Percentiles rank a stretch among this genome's conserved stretches.
phyloP scores from a whole-genome alignment of 306 rosid genomes.

The Glycyrrhiza uralensis region DNA sequence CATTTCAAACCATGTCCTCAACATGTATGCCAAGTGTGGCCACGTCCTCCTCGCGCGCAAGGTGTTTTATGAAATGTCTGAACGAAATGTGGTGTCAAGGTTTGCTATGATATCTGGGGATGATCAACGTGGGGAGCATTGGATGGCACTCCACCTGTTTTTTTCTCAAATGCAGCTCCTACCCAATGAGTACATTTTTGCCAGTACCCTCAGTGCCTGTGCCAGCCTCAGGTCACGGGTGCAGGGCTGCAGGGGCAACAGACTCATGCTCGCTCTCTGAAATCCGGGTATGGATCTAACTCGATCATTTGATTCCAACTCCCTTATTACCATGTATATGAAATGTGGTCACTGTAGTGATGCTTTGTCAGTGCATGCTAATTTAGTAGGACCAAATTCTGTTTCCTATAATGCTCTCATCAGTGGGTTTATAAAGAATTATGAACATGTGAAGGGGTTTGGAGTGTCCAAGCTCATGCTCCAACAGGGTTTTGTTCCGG shows the following conservation, averaged over 20 bases:
- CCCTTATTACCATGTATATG: slow-evolving; percentile 46
- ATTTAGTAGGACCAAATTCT: slow-evolving; percentile 16
- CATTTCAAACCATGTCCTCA: slow-evolving; percentile 35
- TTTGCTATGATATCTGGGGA: slow-evolving; percentile 43
- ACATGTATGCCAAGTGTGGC: slow-evolving; percentile 40
- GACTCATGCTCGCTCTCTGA: slow-evolving; percentile 37
- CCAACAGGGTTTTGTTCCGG: slow-evolving; percentile 30
- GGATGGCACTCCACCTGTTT: slow-evolving; percentile 36
- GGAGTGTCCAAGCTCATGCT: slow-evolving; percentile 35
- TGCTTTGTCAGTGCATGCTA: slow-evolving; percentile 34
- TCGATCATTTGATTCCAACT: slow-evolving; percentile 45
- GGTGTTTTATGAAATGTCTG: slow-evolving; percentile 38
- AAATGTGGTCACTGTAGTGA: slow-evolving; percentile 37
- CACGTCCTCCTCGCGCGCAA: slow-evolving; percentile 3
- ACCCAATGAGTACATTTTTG: slow-evolving; percentile 34
- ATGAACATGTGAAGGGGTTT: slow-evolving; percentile 31
- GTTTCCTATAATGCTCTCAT: slow-evolving; percentile 45
- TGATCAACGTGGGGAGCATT: slow-evolving; percentile 35
- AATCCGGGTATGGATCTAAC: slow-evolving; percentile 32
- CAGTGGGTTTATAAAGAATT: slow-evolving; percentile 37
- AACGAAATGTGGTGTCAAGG: slow-evolving; percentile 41
- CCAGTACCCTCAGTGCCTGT: slow-evolving; percentile 38
- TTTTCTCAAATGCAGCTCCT: slow-evolving; percentile 30
- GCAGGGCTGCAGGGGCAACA: slow-evolving; percentile 34
- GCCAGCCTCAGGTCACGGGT: slow-evolving; percentile 25